phyloP scores from a whole-genome alignment of 2,329 filamentous ascomycete species.

The Cladosporium sp. region DNA sequence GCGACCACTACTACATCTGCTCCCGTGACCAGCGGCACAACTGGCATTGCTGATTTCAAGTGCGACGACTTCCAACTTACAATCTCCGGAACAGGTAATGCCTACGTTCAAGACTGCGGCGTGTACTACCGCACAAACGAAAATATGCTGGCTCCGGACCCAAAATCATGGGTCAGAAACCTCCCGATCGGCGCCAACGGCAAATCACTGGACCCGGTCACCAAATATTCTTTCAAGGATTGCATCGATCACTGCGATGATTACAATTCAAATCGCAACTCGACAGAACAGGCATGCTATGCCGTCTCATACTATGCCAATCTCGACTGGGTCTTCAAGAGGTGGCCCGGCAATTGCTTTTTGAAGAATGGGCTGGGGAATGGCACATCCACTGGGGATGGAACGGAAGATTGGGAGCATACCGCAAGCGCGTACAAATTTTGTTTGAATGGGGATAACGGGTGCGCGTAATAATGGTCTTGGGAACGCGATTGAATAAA shows the following conservation, averaged over 20 bases:
- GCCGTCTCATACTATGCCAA: constrained; percentile 6
- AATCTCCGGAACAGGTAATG: background rate
- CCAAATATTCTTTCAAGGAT: constrained; percentile 1
- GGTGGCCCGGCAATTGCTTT: constrained; percentile 8
- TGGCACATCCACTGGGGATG: background rate
- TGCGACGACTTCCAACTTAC: background rate
- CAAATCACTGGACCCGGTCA: constrained; percentile 1
- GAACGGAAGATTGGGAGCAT: background rate
- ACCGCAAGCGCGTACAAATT: constrained; percentile 7
- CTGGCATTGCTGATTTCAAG: background rate
- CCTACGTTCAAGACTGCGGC: constrained; percentile 8
- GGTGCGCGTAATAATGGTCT: background rate
- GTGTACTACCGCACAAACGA: constrained; percentile 13
- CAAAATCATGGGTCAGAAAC: background rate
- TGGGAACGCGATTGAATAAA: background rate
- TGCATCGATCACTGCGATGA: constrained; percentile 14
- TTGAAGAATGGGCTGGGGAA: constrained; percentile 6
- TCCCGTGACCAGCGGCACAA: background rate
- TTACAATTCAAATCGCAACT: background rate
- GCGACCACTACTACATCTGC: background rate
- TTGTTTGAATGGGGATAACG: background rate
- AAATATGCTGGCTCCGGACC: background rate
- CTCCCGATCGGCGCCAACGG: background rate
- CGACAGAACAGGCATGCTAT: background rate
- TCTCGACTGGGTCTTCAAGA: background rate